phyloP scores from a whole-genome alignment of 176 grass and related monocot species.

The Triticum turgidum region DNA sequence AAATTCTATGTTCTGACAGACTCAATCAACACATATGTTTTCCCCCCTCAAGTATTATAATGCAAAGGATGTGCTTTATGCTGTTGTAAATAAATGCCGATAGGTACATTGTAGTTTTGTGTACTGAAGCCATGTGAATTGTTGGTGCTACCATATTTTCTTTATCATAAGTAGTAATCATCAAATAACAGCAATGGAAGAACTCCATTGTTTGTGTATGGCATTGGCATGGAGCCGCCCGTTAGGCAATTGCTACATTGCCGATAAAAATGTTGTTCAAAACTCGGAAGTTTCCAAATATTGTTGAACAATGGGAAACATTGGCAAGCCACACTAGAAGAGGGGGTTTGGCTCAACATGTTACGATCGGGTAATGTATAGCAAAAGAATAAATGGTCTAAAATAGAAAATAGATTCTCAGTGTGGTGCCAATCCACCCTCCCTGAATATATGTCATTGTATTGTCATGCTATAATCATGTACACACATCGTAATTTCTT shows the following conservation, averaged over 20 bases:
- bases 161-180: neutral
- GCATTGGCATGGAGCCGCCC: neutral
- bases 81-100: neutral
- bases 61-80: neutral
- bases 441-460: neutral
- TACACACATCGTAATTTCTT: neutral
- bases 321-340: neutral
- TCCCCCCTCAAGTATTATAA: neutral
- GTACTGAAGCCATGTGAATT: neutral
- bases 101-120: neutral
- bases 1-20: neutral
- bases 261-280: neutral
- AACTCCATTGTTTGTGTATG: slow-evolving; percentile 7
- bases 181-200: slow-evolving; percentile 12
- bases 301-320: neutral
- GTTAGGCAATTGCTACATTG: neutral
- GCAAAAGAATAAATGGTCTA: neutral
- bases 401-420: neutral
- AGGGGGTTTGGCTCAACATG: neutral
- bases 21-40: neutral
- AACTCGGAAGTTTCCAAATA: neutral
- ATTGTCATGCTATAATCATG: neutral
- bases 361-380: neutral
- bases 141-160: neutral
- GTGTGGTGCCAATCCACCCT: neutral